A percentile compares a stretch with the other conserved stretches of the same genome.
These are phyloP conservation scores for Tricholoma saponaceum DNA, from an alignment of 768 basidiomycete species.

Conservation along the genomic window DNA sequence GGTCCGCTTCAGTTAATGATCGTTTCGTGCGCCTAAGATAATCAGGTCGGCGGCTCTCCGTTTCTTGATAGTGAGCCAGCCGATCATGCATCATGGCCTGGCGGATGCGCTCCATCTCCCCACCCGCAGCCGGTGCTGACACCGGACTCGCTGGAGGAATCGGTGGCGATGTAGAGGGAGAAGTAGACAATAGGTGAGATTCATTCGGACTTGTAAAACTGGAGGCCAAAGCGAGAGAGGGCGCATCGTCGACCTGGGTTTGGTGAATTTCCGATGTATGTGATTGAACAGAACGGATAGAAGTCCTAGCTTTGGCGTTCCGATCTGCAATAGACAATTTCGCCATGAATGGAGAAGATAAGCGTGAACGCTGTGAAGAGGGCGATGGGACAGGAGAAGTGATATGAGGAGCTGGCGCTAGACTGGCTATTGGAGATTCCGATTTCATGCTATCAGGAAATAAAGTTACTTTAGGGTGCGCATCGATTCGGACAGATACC, in stretches of 20 bases:
- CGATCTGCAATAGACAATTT: slow-evolving; percentile 29
- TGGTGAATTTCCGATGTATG: slow-evolving; percentile 13
- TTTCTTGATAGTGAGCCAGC: slow-evolving; percentile 44
- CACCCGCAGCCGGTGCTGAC: slow-evolving; percentile 33
- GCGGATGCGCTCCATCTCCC: slow-evolving; percentile 59
- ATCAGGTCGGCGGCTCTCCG: slow-evolving; percentile 65
- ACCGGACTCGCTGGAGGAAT: slow-evolving; percentile 19
- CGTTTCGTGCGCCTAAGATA: slow-evolving; percentile 63
- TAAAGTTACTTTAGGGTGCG: neutral
- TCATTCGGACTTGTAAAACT: slow-evolving; percentile 3
- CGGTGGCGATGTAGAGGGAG: slow-evolving; percentile 15
- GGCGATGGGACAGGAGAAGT: slow-evolving; percentile 27
- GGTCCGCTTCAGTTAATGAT: slow-evolving; percentile 37
- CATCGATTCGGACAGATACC: neutral
- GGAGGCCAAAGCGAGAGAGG: slow-evolving; percentile 10
- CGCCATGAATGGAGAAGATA: slow-evolving; percentile 47
- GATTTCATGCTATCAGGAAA: slow-evolving; percentile 14
- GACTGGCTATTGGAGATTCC: slow-evolving; percentile 12
- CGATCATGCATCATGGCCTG: slow-evolving; percentile 49
- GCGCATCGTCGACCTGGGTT: slow-evolving; percentile 23
- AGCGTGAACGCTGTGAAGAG: slow-evolving; percentile 25
- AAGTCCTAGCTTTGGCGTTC: slow-evolving; percentile 13
- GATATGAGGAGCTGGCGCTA: slow-evolving; percentile 22
- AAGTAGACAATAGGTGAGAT: slow-evolving; percentile 4
- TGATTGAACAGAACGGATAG: slow-evolving; percentile 9